Evolutionary conservation across 2,329 filamentous ascomycete species (phyloP), one percentile per base, ranked within the genome.

Genomic region (Colletotrichum lentis): DNA sequence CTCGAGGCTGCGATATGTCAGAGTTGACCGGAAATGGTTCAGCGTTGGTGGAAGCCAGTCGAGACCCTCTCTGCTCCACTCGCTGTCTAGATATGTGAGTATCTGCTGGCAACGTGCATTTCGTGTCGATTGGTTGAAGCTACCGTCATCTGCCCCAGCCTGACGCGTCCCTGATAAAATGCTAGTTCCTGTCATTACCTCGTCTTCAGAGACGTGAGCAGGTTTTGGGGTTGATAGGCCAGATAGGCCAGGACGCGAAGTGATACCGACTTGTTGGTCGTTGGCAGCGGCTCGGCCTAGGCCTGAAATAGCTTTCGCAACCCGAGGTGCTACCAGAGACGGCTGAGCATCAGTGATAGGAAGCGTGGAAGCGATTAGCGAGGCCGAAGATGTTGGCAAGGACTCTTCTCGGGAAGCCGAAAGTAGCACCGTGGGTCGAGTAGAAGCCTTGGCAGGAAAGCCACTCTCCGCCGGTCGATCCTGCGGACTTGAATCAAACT

Each of bases 401-500:
- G n/a, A 4, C 20, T 39, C 24, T n/a, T 47, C 20, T n/a, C 14
- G 18, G 12, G 55, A 24, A n/a, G 54, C 49, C 46, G 27, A 44
- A 52, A 56, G 47, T 20, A 62, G 66, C 22, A 56, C 46, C 3
- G 49, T 47, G 43, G 49, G 35, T 27, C 46, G 46, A n/a, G n/a
- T 41, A 14, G 24, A 8, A 11, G 39, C 49, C 24, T 39, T 27
- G 22, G n/a, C 41, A 16, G 16, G 27, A 5, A n/a, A n/a, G 4
- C 31, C n/a, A 22, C 46, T 50, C 11, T 22, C 49, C 27, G 50
- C 35, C 31, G 39, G 12, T 27, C 35, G 52, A 2, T 16, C 57
- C 10, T 56, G 24, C 11, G 62, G 62, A 39, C 22, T 56, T 14
- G 73, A 69, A 37, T 70, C 62, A 31, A 75, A 73, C 18, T 66